Evolutionary conservation across 1,284 basidiomycete species (phyloP).

Genomic region (Tranzscheliella williamsii): DNA sequence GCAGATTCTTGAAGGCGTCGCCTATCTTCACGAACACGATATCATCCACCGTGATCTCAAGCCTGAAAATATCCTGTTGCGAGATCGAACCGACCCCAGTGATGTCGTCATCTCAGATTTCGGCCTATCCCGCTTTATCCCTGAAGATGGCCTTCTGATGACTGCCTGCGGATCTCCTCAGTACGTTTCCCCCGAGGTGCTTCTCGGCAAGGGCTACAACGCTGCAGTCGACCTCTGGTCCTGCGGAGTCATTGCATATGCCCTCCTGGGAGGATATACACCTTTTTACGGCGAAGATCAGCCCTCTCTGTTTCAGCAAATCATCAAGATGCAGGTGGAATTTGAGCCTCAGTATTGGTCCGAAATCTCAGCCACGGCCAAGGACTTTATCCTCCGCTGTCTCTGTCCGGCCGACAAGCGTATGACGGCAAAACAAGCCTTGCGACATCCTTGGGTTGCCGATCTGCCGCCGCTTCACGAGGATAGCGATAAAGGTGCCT

Average conservation of each 20-base stretch:
- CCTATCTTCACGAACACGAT: conserved; percentile 54
- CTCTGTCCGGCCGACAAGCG: conserved; percentile 49
- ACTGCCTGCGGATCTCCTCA: conserved; percentile 59
- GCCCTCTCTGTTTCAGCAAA: conserved; percentile 53
- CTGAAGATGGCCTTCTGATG: conserved; percentile 53
- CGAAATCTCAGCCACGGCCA: conserved; percentile 51
- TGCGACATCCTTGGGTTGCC: conserved; percentile 56
- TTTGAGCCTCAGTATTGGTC: conserved; percentile 58
- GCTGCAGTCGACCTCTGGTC: conserved; percentile 58
- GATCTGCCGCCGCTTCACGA: conserved; percentile 46
- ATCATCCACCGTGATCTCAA: conserved; percentile 60
- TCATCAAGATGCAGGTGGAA: conserved; percentile 52
- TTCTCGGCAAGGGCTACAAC: conserved; percentile 57
- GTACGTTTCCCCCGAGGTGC: conserved; percentile 59
- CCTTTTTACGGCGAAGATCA: conserved; percentile 59
- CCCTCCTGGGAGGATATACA: conserved; percentile 58
- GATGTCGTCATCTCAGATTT: conserved; percentile 59
- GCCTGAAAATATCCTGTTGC: conserved; percentile 58
- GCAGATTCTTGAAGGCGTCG: conserved; percentile 54
- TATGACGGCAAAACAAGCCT: conserved; percentile 54
- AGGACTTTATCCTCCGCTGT: conserved; percentile 57
- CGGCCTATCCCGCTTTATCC: conserved; percentile 57
- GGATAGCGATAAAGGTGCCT: conserved; percentile 39
- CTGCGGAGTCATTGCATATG: conserved; percentile 58
- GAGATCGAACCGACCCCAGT: conserved; percentile 42